Base-by-base conservation (phyloP, 148 eudicot species). In the Talinum fruticosum region DNA sequence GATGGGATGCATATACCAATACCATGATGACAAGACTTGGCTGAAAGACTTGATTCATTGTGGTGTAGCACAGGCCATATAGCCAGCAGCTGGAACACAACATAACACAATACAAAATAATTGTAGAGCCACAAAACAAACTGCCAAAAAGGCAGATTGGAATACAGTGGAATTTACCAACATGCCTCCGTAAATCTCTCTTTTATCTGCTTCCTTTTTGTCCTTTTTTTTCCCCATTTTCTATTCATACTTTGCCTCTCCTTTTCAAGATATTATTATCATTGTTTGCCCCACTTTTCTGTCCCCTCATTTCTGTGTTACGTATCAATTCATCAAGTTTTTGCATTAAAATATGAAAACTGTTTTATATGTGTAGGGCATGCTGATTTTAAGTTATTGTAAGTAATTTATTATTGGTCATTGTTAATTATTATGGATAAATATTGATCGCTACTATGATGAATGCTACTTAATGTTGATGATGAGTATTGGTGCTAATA, bases 101-200 rank as follows among this genome's bases (percentile, higher is more conserved):
- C 32, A 72, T 64, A 53, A 33, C 15, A 49, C 62, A 72, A 51
- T 51, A 72, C 75, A 72, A 72, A 72, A 72, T 72, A 29, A 72
- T 72, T 72, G 53, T 59, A 47, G 53, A 16, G 62, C 35, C 73
- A 53, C 38, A 79, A 12, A n/a, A 37, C 54, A 72, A 49, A 57
- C 65, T 69, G 64, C 78, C 72, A 79, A 79, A 23, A 75, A 37
- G 41, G 37, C 13, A 49, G 59, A 67, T 79, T 76, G 85, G 86
- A 79, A 57, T 83, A 54, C 78, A 79, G 82, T 70, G 59, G 59
- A 10, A 7, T 8, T 24, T n/a, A 59, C 13, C 36, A 35, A 59
- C 76, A 75, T 62, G 66, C 51, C 76, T 76, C 81, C 72, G 41
- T 45, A 76, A 75, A 71, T 79, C 82, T 66, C 73, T 77, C 87